phyloP scores from a whole-genome alignment of 2,329 filamentous ascomycete genomes.

The Blumeria hordei region DNA sequence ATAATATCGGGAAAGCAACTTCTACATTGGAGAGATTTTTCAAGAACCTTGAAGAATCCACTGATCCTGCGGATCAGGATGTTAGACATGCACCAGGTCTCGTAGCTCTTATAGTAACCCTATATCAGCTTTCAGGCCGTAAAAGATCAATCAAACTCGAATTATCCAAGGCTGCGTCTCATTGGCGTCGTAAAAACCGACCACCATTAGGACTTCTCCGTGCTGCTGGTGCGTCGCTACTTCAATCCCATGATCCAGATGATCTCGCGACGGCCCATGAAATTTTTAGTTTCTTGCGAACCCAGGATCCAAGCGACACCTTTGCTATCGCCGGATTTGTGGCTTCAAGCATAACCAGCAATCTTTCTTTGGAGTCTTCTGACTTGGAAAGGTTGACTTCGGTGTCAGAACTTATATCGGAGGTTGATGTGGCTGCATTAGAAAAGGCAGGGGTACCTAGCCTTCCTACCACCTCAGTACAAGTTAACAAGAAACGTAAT shows the following conservation, averaged over 20 bases:
- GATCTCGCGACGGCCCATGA: conserved; percentile 48
- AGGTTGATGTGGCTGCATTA: conserved; percentile 35
- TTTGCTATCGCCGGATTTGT: conserved; percentile 63
- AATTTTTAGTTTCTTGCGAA: conserved; percentile 53
- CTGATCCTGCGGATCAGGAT: conserved; percentile 31
- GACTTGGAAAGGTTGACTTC: conserved; percentile 33
- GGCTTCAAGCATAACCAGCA: conserved; percentile 46
- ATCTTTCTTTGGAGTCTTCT: conserved; percentile 29
- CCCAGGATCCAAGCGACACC: conserved; percentile 39
- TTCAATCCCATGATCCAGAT: conserved; percentile 45
- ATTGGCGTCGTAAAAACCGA: conserved; percentile 49
- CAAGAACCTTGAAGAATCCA: conserved; percentile 39
- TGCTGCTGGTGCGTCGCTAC: conserved; percentile 60
- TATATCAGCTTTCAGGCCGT: conserved; percentile 57
- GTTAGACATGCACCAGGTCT: conserved; percentile 67
- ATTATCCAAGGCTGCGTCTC: conserved; percentile 51
- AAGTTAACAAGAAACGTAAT: conserved; percentile 23
- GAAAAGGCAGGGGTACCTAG: conserved; percentile 40
- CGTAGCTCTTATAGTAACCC: conserved; percentile 51
- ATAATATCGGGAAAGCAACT: conserved; percentile 50
- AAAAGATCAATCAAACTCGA: conserved; percentile 47
- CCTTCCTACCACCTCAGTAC: conserved; percentile 18
- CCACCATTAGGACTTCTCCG: conserved; percentile 42
- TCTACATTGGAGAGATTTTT: conserved; percentile 56
- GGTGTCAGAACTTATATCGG: conserved; percentile 33